phyloP scores from a whole-genome alignment of 116 monocot genomes.

The Iris pallida region DNA sequence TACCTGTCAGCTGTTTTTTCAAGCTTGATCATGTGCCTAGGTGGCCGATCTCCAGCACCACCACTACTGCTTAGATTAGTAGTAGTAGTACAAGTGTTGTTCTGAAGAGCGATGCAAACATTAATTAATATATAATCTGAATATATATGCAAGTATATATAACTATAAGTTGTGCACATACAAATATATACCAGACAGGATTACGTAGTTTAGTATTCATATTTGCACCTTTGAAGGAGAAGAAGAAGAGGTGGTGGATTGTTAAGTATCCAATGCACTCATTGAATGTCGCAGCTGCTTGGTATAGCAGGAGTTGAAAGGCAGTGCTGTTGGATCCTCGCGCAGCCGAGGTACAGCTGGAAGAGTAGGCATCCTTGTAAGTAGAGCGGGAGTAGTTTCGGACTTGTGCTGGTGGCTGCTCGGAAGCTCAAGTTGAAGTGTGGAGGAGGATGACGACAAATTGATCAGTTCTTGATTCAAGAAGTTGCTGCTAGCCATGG shows the following conservation, averaged over 20 bases:
- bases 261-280: slow-evolving; percentile 19
- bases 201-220: not conserved
- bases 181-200: not conserved
- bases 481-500: too few relatives aligned
- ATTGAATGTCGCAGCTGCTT: slow-evolving; percentile 22
- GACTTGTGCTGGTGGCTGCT: not conserved
- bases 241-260: slow-evolving; percentile 8
- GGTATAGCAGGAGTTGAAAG: slow-evolving; percentile 1
- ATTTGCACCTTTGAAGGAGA: slow-evolving; percentile 23
- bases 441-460: not conserved
- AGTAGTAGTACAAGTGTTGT: too few relatives aligned
- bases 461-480: not conserved
- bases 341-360: slow-evolving; percentile 4
- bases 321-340: not conserved
- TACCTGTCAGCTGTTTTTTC: slow-evolving; percentile 16
- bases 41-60: slow-evolving; percentile 9
- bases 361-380: slow-evolving; percentile 15
- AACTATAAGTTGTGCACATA: too few relatives aligned
- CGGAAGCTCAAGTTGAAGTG: too few relatives aligned
- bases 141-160: too few relatives aligned
- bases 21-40: slow-evolving; percentile 14
- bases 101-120: not conserved
- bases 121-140: not conserved
- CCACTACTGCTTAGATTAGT: not conserved
- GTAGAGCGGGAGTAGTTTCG: not conserved